Evolutionary conservation across 2,329 filamentous ascomycete genomes (phyloP).

Genomic region (Elsinoe necatrix): DNA sequence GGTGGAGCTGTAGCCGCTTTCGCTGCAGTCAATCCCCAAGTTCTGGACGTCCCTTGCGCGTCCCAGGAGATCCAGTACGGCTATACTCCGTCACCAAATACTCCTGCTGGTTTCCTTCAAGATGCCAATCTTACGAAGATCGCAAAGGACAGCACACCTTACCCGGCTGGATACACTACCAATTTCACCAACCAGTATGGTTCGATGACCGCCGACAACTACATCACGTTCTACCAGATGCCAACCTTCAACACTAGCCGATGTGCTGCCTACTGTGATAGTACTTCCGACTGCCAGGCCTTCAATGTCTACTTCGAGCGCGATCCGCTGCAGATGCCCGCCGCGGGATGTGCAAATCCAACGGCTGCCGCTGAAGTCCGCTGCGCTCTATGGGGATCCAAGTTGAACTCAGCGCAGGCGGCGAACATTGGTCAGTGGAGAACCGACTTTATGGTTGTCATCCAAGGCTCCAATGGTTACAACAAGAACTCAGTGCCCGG

Average conservation of each 20-base stretch:
- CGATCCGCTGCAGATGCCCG: constrained; percentile 18
- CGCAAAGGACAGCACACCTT: constrained; percentile 12
- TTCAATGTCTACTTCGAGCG: constrained; percentile 22
- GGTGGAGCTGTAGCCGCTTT: constrained; percentile 3
- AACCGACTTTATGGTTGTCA: constrained; percentile 25
- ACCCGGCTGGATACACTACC: constrained; percentile 18
- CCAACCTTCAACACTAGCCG: constrained; percentile 15
- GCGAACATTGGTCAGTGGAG: constrained; percentile 25
- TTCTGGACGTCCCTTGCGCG: not conserved
- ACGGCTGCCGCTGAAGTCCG: constrained; percentile 5
- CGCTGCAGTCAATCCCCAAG: not conserved
- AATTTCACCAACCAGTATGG: constrained; percentile 17
- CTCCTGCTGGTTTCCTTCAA: constrained; percentile 16
- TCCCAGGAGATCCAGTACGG: constrained; percentile 10
- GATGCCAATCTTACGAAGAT: constrained; percentile 15
- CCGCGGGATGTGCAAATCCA: constrained; percentile 17
- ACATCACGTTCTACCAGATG: constrained; percentile 18
- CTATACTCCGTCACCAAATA: constrained; percentile 15
- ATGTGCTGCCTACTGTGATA: constrained; percentile 19
- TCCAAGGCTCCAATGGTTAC: constrained; percentile 21
- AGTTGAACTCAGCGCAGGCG: constrained; percentile 17
- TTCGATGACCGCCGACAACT: constrained; percentile 17
- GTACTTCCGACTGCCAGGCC: constrained; percentile 17
- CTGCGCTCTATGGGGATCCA: constrained; percentile 17
- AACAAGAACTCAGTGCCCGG: constrained; percentile 17